A percentile compares a stretch with the other conserved stretches of the same genome.
Conservation (phyloP, 2,329 filamentous ascomycete species). For the Scedosporium aurantiacum region DNA sequence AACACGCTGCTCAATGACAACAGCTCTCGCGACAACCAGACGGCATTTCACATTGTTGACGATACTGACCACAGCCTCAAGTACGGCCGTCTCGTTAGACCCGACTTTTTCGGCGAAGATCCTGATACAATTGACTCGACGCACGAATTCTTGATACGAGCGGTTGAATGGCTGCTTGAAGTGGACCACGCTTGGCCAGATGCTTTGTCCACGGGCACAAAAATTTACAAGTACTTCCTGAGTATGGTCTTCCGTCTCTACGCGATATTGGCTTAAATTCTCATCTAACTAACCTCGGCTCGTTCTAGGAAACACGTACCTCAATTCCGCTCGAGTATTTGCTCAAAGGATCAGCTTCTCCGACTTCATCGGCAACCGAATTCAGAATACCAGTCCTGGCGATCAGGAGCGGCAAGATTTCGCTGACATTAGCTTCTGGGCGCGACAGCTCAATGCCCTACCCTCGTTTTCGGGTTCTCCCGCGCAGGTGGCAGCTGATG, state of each 20-base stretch:
- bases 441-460: slow-evolving; percentile 17
- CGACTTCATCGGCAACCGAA: slow-evolving; percentile 29
- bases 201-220: slow-evolving; percentile 56
- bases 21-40: slow-evolving; percentile 3
- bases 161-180: slow-evolving; percentile 75
- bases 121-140: slow-evolving; percentile 42
- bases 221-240: slow-evolving; percentile 74
- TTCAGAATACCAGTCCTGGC: slow-evolving; percentile 22
- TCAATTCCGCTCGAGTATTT: slow-evolving; percentile 44
- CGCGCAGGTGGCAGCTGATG: slow-evolving; percentile 38
- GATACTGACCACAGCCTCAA: slow-evolving; percentile 37
- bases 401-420: slow-evolving; percentile 25
- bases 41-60: slow-evolving; percentile 36
- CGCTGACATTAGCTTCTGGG: slow-evolving; percentile 30
- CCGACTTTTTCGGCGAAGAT: slow-evolving; percentile 59
- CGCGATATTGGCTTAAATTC: slow-evolving; percentile 9
- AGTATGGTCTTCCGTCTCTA: slow-evolving; percentile 44
- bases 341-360: slow-evolving; percentile 39
- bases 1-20: slow-evolving; percentile 30
- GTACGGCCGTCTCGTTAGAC: slow-evolving; percentile 53
- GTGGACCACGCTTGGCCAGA: slow-evolving; percentile 62
- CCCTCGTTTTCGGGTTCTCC: slow-evolving; percentile 16
- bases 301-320: slow-evolving; percentile 32
- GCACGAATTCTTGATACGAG: slow-evolving; percentile 62
- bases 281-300: background rate